Evolutionary conservation across 2,329 filamentous ascomycete genomes (phyloP).

Genomic region (Colletotrichum simmondsii): DNA sequence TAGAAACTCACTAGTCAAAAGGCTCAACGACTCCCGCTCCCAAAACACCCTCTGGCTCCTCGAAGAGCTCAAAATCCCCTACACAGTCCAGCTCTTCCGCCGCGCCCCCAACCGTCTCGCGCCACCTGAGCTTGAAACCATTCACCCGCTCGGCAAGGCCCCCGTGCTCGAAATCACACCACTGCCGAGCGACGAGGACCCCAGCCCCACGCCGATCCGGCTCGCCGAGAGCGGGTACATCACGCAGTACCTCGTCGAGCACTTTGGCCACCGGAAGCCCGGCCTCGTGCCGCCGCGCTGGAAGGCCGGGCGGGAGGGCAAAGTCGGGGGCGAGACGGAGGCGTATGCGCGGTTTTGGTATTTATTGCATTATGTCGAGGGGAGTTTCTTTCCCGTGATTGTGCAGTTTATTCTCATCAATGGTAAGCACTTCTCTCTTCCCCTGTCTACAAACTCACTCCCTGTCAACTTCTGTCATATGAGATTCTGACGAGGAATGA

Average conservation of each 20-base stretch:
- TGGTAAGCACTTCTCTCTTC: not conserved
- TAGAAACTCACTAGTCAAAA: constrained; percentile 45
- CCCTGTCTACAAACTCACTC: no score
- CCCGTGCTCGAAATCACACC: constrained; percentile 76
- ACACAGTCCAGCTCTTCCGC: constrained; percentile 83
- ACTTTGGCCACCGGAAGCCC: constrained; percentile 56
- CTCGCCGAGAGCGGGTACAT: constrained; percentile 88
- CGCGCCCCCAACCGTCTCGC: constrained; percentile 69
- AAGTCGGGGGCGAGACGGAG: constrained; percentile 70
- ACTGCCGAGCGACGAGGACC: constrained; percentile 42
- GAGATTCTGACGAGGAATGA: not conserved
- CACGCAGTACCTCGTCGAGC: constrained; percentile 83
- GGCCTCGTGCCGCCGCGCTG: constrained; percentile 64
- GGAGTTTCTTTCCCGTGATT: constrained; percentile 80
- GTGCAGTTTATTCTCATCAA: constrained; percentile 61
- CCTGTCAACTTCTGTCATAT: no score
- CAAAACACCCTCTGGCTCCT: constrained; percentile 89
- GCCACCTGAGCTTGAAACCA: constrained; percentile 77
- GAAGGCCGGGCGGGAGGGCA: constrained; percentile 66
- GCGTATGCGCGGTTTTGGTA: constrained; percentile 71
- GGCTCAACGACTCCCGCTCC: constrained; percentile 85
- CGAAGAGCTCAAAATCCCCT: constrained; percentile 82
- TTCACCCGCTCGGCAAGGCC: constrained; percentile 90
- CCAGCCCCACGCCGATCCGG: constrained; percentile 58
- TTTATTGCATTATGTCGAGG: constrained; percentile 87